Percentiles rank a stretch among this genome's conserved stretches.
Conservation (phyloP, 176 grass and related monocot species). For the Stipa capillata region DNA sequence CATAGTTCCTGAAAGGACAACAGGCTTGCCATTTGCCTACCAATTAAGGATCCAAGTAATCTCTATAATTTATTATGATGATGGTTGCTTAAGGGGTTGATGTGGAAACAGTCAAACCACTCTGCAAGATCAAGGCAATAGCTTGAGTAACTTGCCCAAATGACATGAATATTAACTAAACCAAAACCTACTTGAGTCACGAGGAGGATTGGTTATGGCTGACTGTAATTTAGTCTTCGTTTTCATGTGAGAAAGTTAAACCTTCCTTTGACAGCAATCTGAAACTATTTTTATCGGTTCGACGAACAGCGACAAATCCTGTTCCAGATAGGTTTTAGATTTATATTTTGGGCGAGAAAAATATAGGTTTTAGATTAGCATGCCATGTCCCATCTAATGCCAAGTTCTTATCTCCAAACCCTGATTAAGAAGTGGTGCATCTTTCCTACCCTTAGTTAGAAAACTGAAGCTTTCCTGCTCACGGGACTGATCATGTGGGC, state of each 20-base stretch:
- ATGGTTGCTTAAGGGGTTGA: neutral
- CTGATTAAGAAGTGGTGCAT: conserved; percentile 23
- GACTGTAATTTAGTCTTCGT: conserved; percentile 11
- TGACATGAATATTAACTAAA: neutral
- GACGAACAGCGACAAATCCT: conserved; percentile 29
- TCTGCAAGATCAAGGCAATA: neutral
- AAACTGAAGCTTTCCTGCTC: conserved; percentile 28
- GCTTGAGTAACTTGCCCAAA: conserved; percentile 3
- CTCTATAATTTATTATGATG: neutral
- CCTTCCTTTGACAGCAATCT: conserved; percentile 44
- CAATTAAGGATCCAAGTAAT: neutral
- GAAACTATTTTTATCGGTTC: neutral
- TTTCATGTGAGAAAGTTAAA: conserved; percentile 28
- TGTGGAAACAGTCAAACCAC: conserved; percentile 24
- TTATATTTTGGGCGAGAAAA: too few species aligned
- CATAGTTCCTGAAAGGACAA: neutral
- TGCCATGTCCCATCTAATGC: too few species aligned
- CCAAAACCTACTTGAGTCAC: conserved; percentile 11
- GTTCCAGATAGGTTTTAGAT: conserved; percentile 29
- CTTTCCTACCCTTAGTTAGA: conserved; percentile 17
- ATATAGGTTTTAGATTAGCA: too few species aligned
- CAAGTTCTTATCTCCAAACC: conserved; percentile 17
- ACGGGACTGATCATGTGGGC: conserved; percentile 8
- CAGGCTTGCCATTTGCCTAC: neutral
- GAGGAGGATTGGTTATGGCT: conserved; percentile 24